Evolutionary conservation across 192 early-diverging fungal genomes (phyloP).

Genomic region (Phycomyces blakesleeanus): DNA sequence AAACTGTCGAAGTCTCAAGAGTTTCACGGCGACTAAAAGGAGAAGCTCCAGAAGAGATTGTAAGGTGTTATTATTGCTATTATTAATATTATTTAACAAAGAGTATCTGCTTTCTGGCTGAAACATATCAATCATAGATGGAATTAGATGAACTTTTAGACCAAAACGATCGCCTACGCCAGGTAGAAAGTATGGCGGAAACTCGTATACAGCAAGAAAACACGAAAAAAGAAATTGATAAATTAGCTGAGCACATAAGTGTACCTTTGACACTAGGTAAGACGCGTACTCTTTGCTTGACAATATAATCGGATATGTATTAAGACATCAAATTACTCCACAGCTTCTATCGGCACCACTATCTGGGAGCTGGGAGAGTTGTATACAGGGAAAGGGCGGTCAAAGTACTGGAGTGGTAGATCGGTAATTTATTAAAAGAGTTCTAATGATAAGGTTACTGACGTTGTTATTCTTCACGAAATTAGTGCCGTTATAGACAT

Average conservation of each 20-base stretch:
- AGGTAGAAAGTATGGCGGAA: neutral
- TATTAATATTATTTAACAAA: no score
- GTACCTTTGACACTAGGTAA: constrained; percentile 44
- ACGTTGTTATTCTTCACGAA: neutral
- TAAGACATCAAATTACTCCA: no score
- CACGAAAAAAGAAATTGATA: constrained; percentile 14
- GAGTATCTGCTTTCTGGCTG: no score
- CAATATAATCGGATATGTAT: neutral
- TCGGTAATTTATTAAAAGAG: constrained; percentile 33
- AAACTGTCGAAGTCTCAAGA: neutral
- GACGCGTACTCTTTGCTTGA: no score
- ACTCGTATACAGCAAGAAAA: constrained; percentile 34
- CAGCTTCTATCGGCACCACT: constrained; percentile 49
- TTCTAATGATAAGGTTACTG: neutral
- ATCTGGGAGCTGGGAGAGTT: constrained; percentile 46
- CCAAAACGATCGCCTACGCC: constrained; percentile 20
- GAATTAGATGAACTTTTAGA: constrained; percentile 26
- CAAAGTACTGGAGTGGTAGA: constrained; percentile 47
- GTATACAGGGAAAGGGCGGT: constrained; percentile 36
- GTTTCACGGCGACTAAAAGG: constrained; percentile 26
- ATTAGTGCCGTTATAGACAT: constrained; percentile 44
- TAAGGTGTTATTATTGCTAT: no score
- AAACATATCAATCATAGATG: constrained; percentile 2
- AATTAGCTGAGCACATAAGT: constrained; percentile 22
- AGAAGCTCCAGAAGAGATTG: constrained; percentile 26